Percentiles rank a stretch among this genome's conserved stretches.
Conservation (phyloP, 1,284 basidiomycete species). For the Cutaneotrichosporon dermatis region DNA sequence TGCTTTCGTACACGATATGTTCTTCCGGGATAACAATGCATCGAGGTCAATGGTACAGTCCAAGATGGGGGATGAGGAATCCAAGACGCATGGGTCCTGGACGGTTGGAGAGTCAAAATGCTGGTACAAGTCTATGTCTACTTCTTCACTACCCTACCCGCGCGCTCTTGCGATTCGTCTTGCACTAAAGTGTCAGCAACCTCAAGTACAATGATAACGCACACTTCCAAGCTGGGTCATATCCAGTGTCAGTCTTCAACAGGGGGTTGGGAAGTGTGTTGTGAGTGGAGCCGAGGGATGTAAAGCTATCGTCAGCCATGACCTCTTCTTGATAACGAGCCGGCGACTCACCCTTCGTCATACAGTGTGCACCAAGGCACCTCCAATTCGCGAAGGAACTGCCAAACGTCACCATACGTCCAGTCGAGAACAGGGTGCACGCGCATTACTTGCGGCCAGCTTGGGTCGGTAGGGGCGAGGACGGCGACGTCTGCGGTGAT, state of each 20-base stretch:
- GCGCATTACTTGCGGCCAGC: slow-evolving; percentile 84
- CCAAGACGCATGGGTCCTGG: too few species aligned
- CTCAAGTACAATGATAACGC: slow-evolving; percentile 4
- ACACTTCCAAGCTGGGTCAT: slow-evolving; percentile 41
- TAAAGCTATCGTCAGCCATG: slow-evolving; percentile 55
- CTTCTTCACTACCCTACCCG: slow-evolving; percentile 6
- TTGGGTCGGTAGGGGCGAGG: slow-evolving; percentile 73
- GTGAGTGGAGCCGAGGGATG: slow-evolving; percentile 88
- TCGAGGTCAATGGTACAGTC: not conserved
- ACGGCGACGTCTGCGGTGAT: slow-evolving; percentile 55
- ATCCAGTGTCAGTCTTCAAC: slow-evolving; percentile 51
- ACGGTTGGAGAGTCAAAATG: not conserved
- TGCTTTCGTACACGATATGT: not conserved
- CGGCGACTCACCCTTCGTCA: slow-evolving; percentile 69
- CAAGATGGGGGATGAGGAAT: too few species aligned
- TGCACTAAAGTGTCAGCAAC: not conserved
- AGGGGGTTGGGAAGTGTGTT: slow-evolving; percentile 92
- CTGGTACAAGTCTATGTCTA: not conserved
- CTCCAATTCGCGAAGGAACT: slow-evolving; percentile 67
- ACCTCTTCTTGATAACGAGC: not conserved
- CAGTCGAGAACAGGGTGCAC: slow-evolving; percentile 96
- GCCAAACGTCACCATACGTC: slow-evolving; percentile 86
- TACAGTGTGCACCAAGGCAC: slow-evolving; percentile 86
- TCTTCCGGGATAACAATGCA: slow-evolving; percentile 11
- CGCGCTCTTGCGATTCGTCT: slow-evolving; percentile 11